Evolutionary conservation across 495 filamentous ascomycete species (phyloP), one percentile per base, ranked within the genome.

Genomic region (Podospora fimiseda): DNA sequence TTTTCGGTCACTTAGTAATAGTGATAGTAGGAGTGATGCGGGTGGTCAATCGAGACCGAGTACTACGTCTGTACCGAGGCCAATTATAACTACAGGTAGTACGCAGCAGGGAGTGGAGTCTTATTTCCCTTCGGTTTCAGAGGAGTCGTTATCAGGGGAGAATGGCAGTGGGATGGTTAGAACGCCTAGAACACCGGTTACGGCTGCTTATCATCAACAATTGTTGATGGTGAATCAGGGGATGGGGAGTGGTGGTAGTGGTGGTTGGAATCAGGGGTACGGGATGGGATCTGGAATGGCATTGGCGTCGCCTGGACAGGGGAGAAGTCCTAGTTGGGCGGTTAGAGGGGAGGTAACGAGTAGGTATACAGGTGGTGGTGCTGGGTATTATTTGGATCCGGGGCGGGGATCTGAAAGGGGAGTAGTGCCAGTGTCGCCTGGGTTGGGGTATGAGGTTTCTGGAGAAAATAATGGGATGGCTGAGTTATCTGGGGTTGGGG

Each of bases 141-240:
- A 15, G 13, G 14, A 15, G 15, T 27, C 44, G 16, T 23, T 22
- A 6, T 6, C 33, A n/a, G 27, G 6, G 6, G 27, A 33, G 27
- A 33, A 4, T 16, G 23, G n/a, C 23, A 22, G 24, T 6, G 43
- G 24, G 43, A 40, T 18, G 13, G 27, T 36, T 14, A 44, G 52
- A 13, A 48, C 54, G 2, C 42, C 48, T 2, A 47, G 38, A 14
- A 45, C 42, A 15, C 22, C 48, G 1, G 18, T 33, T 4, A 46
- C 36, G 3, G 43, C 43, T 20, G 48, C 42, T 9, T 55, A 55
- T 27, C 45, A 50, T 22, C 38, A 55, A 18, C 46, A 55, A 9
- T 16, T 41, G 11, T 27, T 15, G 14, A 23, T 42, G 27, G 19
- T 21, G 9, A 37, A 48, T 27, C 30, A 23, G 30, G 21, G 27